These are phyloP conservation scores for Gnomoniopsis sp. DNA, from an alignment of 2,329 filamentous ascomycete genomes.

Conservation along the genomic window DNA sequence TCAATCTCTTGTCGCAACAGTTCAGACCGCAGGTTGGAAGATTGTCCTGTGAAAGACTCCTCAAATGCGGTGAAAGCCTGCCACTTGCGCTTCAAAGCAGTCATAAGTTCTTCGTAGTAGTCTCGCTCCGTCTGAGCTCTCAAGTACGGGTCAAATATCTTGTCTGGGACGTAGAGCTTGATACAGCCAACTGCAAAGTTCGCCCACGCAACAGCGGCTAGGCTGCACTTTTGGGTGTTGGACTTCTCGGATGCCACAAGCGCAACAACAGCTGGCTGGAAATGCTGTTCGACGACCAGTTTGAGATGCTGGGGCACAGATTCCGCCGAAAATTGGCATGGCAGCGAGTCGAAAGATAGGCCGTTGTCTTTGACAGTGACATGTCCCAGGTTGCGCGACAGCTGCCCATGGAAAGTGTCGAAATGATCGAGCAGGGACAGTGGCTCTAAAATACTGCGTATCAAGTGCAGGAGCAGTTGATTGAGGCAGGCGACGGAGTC, in stretches of 20 bases:
- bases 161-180: slow-evolving; percentile 79
- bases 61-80: slow-evolving; percentile 64
- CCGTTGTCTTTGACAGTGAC: slow-evolving; percentile 23
- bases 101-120: slow-evolving; percentile 52
- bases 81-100: slow-evolving; percentile 54
- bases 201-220: slow-evolving; percentile 65
- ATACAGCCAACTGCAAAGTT: slow-evolving; percentile 72
- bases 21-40: slow-evolving; percentile 63
- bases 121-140: slow-evolving; percentile 63
- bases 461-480: slow-evolving; percentile 42
- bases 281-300: slow-evolving; percentile 36
- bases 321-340: slow-evolving; percentile 3
- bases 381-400: slow-evolving; percentile 16
- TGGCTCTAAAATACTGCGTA: slow-evolving; percentile 38
- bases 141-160: slow-evolving; percentile 77
- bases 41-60: slow-evolving; percentile 61
- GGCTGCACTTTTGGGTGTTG: slow-evolving; percentile 24
- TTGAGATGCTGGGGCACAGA: slow-evolving; percentile 31
- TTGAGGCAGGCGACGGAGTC: slow-evolving; percentile 50
- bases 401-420: slow-evolving; percentile 21
- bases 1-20: slow-evolving; percentile 60
- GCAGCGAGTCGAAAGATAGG: slow-evolving; percentile 26
- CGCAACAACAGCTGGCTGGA: slow-evolving; percentile 44
- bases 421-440: slow-evolving; percentile 26
- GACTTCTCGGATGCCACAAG: slow-evolving; percentile 34